Conservation (phyloP, 2,329 filamentous ascomycete species). For the Fusarium anthophilum region DNA sequence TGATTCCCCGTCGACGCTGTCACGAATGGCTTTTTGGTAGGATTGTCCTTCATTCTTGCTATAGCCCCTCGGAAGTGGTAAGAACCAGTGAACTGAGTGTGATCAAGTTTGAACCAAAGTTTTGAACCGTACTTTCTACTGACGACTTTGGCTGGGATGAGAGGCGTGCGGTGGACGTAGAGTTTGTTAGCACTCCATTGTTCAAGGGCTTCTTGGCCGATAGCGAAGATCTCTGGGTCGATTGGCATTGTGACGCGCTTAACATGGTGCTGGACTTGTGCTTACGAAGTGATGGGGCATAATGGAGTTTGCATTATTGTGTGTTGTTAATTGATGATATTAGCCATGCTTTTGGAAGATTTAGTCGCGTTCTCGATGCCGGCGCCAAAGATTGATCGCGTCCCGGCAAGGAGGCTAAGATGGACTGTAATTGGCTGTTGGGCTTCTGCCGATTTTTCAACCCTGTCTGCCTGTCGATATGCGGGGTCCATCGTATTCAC, state of each 20-base stretch:
- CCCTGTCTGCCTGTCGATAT: not conserved
- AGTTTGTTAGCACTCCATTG: not conserved
- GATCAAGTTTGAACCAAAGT: not conserved
- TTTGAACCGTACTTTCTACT: not conserved
- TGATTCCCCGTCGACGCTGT: not conserved
- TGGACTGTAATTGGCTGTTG: not conserved
- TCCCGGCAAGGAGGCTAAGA: not conserved
- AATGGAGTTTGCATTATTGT: accelerated
- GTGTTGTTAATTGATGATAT: no score
- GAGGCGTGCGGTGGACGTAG: not conserved
- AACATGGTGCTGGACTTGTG: not conserved
- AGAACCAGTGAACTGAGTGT: not conserved
- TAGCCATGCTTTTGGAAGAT: accelerated
- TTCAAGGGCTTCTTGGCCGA: not conserved
- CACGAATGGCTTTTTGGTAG: not conserved
- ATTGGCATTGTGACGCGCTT: not conserved
- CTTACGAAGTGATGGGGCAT: accelerated
- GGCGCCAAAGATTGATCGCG: not conserved
- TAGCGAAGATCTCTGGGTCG: not conserved
- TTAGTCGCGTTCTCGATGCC: not conserved
- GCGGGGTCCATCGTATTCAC: not conserved
- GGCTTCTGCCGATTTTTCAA: not conserved
- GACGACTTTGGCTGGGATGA: not conserved
- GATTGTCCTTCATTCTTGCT: not conserved
- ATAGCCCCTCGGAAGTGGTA: not conserved